phyloP scores from a whole-genome alignment of 169 alveolate genomes.

The Plasmodium vivax region DNA sequence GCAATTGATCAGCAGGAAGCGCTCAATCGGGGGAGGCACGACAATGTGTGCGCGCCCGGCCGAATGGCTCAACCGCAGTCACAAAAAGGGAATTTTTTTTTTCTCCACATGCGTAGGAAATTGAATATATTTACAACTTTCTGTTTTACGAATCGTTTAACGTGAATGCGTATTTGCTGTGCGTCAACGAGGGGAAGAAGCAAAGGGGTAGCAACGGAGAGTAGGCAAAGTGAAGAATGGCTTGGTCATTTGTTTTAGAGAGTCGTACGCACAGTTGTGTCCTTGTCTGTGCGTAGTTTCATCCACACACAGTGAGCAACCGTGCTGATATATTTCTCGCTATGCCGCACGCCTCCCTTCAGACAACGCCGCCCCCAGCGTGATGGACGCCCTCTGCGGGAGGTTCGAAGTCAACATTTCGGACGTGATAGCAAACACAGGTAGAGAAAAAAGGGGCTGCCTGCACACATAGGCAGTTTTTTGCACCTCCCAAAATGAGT shows the following conservation, averaged over 20 bases:
- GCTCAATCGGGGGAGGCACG: not conserved
- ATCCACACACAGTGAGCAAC: not conserved
- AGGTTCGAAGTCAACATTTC: slow-evolving; percentile 37
- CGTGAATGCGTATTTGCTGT: slow-evolving; percentile 42
- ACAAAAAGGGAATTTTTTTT: not conserved
- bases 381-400: slow-evolving; percentile 18
- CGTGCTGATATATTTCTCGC: not conserved
- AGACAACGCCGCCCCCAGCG: not conserved
- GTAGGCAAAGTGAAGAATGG: not conserved
- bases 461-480: not conserved
- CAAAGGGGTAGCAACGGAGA: slow-evolving; percentile 21
- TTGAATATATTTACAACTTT: slow-evolving; percentile 58
- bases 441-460: not conserved
- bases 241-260: not conserved
- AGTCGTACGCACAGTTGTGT: not conserved
- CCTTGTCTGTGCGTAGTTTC: not conserved
- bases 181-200: slow-evolving; percentile 28
- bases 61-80: not conserved
- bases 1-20: not conserved
- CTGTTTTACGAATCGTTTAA: slow-evolving; percentile 36
- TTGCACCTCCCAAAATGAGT: not conserved
- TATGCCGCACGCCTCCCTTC: not conserved
- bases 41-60: not conserved
- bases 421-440: slow-evolving; percentile 42
- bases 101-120: slow-evolving; percentile 12